These are phyloP conservation scores for Tolypocladium tundrense DNA, from an alignment of 2,329 filamentous ascomycete genomes.

Conservation along the genomic window DNA sequence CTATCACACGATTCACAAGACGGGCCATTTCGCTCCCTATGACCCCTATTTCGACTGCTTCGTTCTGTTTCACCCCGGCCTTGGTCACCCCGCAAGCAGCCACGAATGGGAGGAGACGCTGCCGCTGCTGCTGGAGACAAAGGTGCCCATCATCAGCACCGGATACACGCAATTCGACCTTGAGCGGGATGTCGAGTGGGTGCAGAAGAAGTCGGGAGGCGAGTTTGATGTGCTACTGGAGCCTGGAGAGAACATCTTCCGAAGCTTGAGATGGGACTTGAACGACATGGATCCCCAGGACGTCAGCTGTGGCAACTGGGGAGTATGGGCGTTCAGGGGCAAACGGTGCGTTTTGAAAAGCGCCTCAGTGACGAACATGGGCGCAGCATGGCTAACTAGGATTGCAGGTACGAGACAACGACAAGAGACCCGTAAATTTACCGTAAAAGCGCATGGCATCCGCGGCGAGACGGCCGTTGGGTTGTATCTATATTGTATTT, in stretches of 20 bases:
- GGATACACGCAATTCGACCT: constrained; percentile 96
- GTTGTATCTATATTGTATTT: constrained; percentile 4
- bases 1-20: constrained; percentile 91
- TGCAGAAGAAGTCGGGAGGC: constrained; percentile 71
- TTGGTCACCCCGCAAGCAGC: constrained; percentile 86
- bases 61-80: constrained; percentile 89
- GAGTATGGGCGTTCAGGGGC: constrained; percentile 91
- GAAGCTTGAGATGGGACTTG: constrained; percentile 91
- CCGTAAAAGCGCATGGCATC: neutral
- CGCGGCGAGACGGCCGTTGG: neutral
- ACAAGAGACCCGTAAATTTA: constrained; percentile 31
- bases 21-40: constrained; percentile 83
- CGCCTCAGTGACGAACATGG: neutral
- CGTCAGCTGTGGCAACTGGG: constrained; percentile 93
- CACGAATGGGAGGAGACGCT: constrained; percentile 92
- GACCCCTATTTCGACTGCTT: constrained; percentile 99
- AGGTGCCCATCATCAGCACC: constrained; percentile 86
- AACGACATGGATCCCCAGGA: constrained; percentile 94
- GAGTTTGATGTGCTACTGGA: constrained; percentile 89
- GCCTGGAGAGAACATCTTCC: constrained; percentile 88
- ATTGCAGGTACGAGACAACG: constrained; percentile 50
- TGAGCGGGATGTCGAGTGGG: constrained; percentile 85
- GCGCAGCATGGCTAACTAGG: constrained; percentile 20
- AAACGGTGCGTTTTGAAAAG: constrained; percentile 59
- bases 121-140: constrained; percentile 84